Conservation (phyloP, 1,284 basidiomycete species). For the Trichosporon coremiiforme region DNA sequence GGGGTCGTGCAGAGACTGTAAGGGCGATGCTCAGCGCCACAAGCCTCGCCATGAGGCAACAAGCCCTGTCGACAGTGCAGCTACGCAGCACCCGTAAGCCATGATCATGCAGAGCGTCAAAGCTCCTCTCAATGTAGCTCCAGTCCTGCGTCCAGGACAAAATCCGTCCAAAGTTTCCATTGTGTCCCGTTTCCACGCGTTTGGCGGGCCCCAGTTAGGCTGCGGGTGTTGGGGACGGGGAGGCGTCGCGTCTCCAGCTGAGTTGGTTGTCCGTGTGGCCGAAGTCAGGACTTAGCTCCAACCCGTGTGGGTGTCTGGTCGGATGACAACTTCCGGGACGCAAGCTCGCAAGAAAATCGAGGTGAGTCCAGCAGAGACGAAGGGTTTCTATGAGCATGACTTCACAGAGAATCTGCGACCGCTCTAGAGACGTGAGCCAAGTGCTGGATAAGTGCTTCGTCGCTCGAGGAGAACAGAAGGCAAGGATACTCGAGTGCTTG, state of each 20-base stretch:
- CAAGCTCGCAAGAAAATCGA: no score
- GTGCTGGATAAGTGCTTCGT: neutral
- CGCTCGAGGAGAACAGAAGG: neutral
- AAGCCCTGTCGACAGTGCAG: neutral
- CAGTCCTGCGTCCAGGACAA: neutral
- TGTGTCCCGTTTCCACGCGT: neutral
- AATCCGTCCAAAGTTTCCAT: neutral
- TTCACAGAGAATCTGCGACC: no score
- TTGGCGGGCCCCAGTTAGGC: neutral
- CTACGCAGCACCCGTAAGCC: conserved; percentile 3
- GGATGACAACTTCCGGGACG: no score
- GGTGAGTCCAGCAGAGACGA: no score
- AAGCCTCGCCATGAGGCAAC: neutral
- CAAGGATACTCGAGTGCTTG: neutral
- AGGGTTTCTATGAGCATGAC: no score
- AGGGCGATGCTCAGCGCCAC: neutral
- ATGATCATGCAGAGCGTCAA: neutral
- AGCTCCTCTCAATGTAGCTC: neutral
- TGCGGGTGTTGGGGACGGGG: neutral
- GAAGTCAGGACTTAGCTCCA: neutral
- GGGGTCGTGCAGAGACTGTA: neutral
- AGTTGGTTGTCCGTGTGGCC: neutral
- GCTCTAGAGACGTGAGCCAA: no score
- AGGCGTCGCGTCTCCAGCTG: neutral
- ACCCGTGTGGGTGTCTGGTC: neutral